phyloP scores from a whole-genome alignment of 768 basidiomycete species.

The Boletus reticulatus region DNA sequence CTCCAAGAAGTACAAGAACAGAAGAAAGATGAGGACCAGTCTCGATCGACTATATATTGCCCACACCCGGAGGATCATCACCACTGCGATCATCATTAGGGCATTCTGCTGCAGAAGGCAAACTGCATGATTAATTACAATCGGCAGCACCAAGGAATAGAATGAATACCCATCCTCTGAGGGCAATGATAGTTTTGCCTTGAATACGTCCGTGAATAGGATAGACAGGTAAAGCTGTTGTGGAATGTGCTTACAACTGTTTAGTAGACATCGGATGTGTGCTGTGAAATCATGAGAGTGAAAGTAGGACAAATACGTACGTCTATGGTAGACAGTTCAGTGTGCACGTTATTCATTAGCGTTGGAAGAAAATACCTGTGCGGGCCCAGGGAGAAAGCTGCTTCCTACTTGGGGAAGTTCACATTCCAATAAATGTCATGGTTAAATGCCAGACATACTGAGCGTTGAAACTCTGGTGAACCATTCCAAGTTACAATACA shows the following conservation, averaged over 20 bases:
- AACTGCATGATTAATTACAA: not conserved
- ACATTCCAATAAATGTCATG: not conserved
- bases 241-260: conserved; percentile 2
- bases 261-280: not conserved
- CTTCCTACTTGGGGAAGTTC: not conserved
- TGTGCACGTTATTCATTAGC: not conserved
- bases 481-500: not conserved
- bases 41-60: not conserved
- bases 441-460: not conserved
- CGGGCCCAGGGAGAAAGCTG: not conserved
- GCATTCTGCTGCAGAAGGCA: not conserved
- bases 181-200: not conserved
- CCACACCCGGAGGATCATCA: conserved; percentile 3
- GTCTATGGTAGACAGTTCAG: not conserved
- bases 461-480: not conserved
- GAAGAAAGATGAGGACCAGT: not conserved
- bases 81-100: not conserved
- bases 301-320: not conserved
- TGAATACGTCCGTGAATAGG: not conserved
- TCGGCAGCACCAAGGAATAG: conserved; percentile 2
- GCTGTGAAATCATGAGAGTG: not conserved
- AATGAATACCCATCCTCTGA: not conserved
- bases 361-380: not conserved
- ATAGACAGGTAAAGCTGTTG: too few species aligned
- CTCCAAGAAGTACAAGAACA: not conserved